Evolutionary conservation across 2,329 filamentous ascomycete species (phyloP), one percentile per base, ranked within the genome.

Genomic region (Chaetothyriales sp.): DNA sequence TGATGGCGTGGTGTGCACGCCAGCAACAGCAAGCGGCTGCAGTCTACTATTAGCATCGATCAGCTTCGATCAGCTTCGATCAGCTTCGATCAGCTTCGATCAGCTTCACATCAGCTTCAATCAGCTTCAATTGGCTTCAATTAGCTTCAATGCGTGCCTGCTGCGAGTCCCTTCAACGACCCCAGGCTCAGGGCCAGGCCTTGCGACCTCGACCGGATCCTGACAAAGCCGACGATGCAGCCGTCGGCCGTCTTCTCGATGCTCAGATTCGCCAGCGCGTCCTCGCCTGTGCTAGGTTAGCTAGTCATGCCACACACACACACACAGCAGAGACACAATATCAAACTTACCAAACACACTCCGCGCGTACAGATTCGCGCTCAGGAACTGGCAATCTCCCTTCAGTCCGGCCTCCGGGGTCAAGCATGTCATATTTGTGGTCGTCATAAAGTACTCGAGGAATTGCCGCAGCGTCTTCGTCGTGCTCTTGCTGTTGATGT

Each of bases 171-270:
- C 73, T 97, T 98, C 64, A 98, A 75, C 48, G 88, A 94, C 29
- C 92, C 92, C 58, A 98, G 74, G 71, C 90, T 95, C 61, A 98
- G 74, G 9, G 92, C 92, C 64, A 98, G 75, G 47, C 92, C 92
- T 73, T 98, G 92, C 40, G 89, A 95, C 66, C 92, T 85, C 75
- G 89, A 95, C 71, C 92, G 83, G 79, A 98, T 98, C 67, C 92
- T 83, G 58, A 98, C 89, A 69, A 98, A 98, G 45, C 92, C 92
- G 44, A 90, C 95, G 57, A 98, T 90, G 5, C 89, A 88, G 20
- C 92, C 92, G 64, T 95, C 85, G 22, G 95, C 89, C 68, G 97
- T 89, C 73, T 95, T 90, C 71, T 98, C 92, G 64, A 98, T 95
- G 67, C 89, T 95, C 69, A 98, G 67, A 68, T 98, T 98, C 64